A percentile compares a stretch with the other conserved stretches of the same genome.
Evolutionary conservation across 2,329 filamentous ascomycete species (phyloP).

Genomic region (Talaromyces sp.): DNA sequence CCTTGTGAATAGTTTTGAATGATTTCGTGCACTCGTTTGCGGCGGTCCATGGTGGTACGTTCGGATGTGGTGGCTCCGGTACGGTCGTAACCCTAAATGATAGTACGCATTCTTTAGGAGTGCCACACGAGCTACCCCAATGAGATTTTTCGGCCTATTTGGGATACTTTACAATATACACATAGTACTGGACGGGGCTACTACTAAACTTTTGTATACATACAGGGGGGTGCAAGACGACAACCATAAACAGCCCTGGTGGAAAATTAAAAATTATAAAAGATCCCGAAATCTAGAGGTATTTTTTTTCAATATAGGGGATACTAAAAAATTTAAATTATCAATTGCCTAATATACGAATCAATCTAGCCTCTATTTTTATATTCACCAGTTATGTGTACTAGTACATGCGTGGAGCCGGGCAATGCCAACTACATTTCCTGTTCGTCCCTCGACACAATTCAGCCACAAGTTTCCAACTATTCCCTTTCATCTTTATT

Average conservation of each 20-base stretch:
- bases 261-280: no score
- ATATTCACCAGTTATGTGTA: no score
- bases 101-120: neutral
- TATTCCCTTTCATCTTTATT: neutral
- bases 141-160: neutral
- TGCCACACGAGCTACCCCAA: neutral
- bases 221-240: no score
- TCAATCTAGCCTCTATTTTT: no score
- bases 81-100: neutral
- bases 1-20: neutral
- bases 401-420: no score
- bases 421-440: neutral
- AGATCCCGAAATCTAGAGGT: no score
- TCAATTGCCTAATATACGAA: no score
- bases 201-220: neutral
- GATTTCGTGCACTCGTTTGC: conserved; percentile 17
- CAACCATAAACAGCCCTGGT: no score
- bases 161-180: neutral
- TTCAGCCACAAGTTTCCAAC: neutral
- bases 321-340: no score
- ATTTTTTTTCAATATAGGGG: no score
- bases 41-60: neutral
- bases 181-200: neutral
- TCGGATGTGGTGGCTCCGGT: neutral
- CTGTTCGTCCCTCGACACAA: neutral